phyloP scores from a whole-genome alignment of 2,329 filamentous ascomycete species.

The Westerdykella aurantiaca region DNA sequence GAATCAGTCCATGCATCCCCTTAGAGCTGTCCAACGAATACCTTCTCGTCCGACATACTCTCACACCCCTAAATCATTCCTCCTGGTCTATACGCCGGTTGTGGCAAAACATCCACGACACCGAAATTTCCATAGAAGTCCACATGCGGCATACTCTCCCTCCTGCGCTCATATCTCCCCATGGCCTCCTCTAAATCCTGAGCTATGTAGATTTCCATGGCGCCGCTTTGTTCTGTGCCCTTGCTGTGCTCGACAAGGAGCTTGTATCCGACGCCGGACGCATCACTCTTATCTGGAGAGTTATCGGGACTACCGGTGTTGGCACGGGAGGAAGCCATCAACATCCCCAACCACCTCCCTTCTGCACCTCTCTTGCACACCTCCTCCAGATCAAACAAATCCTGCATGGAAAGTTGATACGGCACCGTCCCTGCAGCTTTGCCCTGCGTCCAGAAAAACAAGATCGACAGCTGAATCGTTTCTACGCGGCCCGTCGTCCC shows the following conservation, averaged over 20 bases:
- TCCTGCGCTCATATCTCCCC: conserved; percentile 8
- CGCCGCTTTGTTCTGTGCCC: conserved; percentile 30
- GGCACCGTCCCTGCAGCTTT: conserved; percentile 1
- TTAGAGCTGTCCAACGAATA: too few species aligned
- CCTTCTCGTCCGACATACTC: too few species aligned
- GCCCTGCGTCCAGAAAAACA: conserved; percentile 27
- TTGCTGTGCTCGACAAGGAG: conserved; percentile 27
- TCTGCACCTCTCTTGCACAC: conserved; percentile 31
- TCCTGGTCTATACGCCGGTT: conserved; percentile 25
- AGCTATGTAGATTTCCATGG: conserved; percentile 34
- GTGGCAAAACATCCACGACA: conserved; percentile 30
- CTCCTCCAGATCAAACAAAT: conserved; percentile 33
- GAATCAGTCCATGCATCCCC: too few species aligned
- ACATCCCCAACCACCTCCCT: conserved; percentile 24
- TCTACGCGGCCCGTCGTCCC: conserved; percentile 19
- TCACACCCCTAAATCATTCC: conserved; percentile 22
- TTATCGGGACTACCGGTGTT: conserved; percentile 13
- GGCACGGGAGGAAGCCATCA: conserved; percentile 2
- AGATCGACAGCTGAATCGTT: conserved; percentile 26
- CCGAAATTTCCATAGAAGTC: conserved; percentile 35
- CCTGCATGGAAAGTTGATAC: conserved; percentile 31
- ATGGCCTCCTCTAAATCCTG: conserved; percentile 30
- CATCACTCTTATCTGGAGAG: conserved; percentile 15
- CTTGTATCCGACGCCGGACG: conserved; percentile 32
- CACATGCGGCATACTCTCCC: conserved; percentile 22